phyloP scores from a whole-genome alignment of 495 filamentous ascomycete species.

The Daldinia concentrica region DNA sequence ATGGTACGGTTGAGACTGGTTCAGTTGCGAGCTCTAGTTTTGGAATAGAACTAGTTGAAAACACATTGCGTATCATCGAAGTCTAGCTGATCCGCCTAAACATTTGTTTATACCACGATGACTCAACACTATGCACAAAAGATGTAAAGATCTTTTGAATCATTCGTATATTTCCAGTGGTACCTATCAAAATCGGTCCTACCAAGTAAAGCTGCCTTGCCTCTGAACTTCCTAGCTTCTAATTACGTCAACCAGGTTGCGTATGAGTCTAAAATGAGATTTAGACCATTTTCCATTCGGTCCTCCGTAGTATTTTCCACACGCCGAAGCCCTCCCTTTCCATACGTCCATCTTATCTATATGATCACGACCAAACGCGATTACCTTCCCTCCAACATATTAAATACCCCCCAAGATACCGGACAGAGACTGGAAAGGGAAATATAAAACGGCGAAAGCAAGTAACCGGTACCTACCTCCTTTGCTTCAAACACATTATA shows the following conservation, averaged over 20 bases:
- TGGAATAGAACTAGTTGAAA: background rate
- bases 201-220: conserved; percentile 8
- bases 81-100: background rate
- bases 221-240: conserved; percentile 15
- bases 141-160: background rate
- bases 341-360: conserved; percentile 22
- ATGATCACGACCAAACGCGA: conserved; percentile 2
- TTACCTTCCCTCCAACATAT: background rate
- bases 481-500: conserved; percentile 24
- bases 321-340: conserved; percentile 2
- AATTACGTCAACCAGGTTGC: background rate
- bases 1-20: background rate
- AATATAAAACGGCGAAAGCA: conserved; percentile 19
- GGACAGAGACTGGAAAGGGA: conserved; percentile 10
- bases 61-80: background rate
- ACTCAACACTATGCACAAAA: background rate
- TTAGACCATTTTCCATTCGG: conserved; percentile 15
- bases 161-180: conserved; percentile 26
- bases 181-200: conserved; percentile 12
- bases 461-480: background rate
- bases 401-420: conserved; percentile 6
- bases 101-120: background rate
- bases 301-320: conserved; percentile 12
- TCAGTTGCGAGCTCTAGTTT: too few species aligned
- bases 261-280: conserved; percentile 19